These are phyloP conservation scores for Daedalea quercina DNA, from an alignment of 768 basidiomycete genomes.

Conservation along the genomic window DNA sequence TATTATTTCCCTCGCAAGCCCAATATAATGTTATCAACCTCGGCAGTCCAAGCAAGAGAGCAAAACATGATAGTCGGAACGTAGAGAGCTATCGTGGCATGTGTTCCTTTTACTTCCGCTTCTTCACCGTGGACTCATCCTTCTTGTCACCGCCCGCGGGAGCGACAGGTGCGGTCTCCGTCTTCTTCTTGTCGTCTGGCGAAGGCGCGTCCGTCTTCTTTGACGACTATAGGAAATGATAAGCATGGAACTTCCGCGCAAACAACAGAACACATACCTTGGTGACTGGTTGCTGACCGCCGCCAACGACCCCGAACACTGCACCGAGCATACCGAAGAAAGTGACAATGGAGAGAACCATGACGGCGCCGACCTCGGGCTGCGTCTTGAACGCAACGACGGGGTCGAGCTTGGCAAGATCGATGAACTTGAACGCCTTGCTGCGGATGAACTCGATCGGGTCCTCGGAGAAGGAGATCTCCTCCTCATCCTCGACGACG, in stretches of 20 bases:
- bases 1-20: slow-evolving; percentile 14
- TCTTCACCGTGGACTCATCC: slow-evolving; percentile 63
- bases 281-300: slow-evolving; percentile 63
- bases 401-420: slow-evolving; percentile 69
- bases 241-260: slow-evolving; percentile 2
- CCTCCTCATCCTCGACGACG: slow-evolving; percentile 34
- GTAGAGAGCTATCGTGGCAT: slow-evolving; percentile 3
- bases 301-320: slow-evolving; percentile 73
- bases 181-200: slow-evolving; percentile 60
- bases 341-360: slow-evolving; percentile 68
- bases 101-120: slow-evolving; percentile 49
- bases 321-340: slow-evolving; percentile 81
- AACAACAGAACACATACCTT: slow-evolving; percentile 37
- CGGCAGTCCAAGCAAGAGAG: slow-evolving; percentile 11
- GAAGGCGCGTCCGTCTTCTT: slow-evolving; percentile 73
- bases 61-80: slow-evolving; percentile 9
- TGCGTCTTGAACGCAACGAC: slow-evolving; percentile 78
- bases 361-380: slow-evolving; percentile 79
- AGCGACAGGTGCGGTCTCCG: slow-evolving; percentile 59
- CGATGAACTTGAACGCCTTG: slow-evolving; percentile 76
- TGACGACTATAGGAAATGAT: slow-evolving; percentile 38
- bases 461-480: slow-evolving; percentile 57
- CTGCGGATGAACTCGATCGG: slow-evolving; percentile 76
- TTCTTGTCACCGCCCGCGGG: slow-evolving; percentile 71
- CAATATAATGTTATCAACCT: slow-evolving; percentile 16